Evolutionary conservation across 768 basidiomycete species (phyloP), one percentile per base, ranked within the genome.

Genomic region (Lyophyllum shimeji): DNA sequence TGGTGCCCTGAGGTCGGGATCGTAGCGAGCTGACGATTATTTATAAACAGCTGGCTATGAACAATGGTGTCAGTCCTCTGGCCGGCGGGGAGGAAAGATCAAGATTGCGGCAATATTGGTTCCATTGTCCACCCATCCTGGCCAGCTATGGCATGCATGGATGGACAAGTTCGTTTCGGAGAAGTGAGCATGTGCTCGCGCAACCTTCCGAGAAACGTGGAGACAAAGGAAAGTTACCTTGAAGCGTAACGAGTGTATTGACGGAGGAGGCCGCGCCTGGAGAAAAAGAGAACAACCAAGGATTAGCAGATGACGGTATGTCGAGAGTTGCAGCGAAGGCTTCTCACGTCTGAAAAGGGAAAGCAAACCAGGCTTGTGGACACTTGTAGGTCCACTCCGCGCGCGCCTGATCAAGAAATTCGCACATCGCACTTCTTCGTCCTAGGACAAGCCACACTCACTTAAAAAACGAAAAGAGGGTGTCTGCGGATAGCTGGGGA

Each of bases 231-330:
- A 40, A 69, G 76, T 57, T 59, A 85, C 85, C 81, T 82, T 75
- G 72, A 61, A 61, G 69, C 64, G 72, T 74, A 86, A 84, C 60
- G 85, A 87, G 66, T 71, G 83, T 81, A 69, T 70, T 67, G 64
- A 76, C 83, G 84, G 83, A 86, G 83, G 84, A 83, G 82, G 85
- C 85, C 85, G 83, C 77, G 76, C 84, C 83, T 84, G 71, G 66
- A 64, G 50, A 64, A 55, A 63, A 57, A 60, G 44, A 54, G 57
- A 62, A 63, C 58, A 57, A 42, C 57, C 64, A 62, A 58, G 46
- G 27, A 50, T 61, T 57, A 63, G 59, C 34, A 60, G 52, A 59
- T 52, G 45, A 49, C 43, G 43, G 61, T 53, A 51, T 37, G 49
- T 55, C 55, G 55, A 65, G 61, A 51, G 58, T 63, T 55, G 68